Evolutionary conservation across 2,329 filamentous ascomycete species (phyloP).

Genomic region (Simplicillium aogashimaense): DNA sequence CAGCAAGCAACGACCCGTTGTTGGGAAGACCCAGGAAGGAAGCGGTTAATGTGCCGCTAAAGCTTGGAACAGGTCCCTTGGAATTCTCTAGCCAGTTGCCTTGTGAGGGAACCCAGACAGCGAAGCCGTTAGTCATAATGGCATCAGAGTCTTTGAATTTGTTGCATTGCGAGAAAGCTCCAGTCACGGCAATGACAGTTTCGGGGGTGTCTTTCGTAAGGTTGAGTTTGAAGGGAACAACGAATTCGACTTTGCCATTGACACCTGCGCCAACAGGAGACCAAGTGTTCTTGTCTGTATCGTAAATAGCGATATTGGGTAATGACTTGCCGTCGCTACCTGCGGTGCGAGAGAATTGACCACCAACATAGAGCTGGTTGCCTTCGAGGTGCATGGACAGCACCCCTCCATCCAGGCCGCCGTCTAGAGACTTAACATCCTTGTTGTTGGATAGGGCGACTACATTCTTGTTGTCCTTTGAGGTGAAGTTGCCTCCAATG

Average conservation of each 20-base stretch:
- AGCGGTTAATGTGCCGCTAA: slow-evolving; percentile 65
- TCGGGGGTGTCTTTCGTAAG: slow-evolving; percentile 59
- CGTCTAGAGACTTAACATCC: slow-evolving; percentile 50
- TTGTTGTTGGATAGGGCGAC: slow-evolving; percentile 60
- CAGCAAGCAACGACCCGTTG: slow-evolving; percentile 63
- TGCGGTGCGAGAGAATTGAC: slow-evolving; percentile 69
- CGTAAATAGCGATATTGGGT: slow-evolving; percentile 68
- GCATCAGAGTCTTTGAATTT: slow-evolving; percentile 54
- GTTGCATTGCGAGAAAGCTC: slow-evolving; percentile 65
- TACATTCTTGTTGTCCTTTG: slow-evolving; percentile 60
- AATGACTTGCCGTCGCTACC: slow-evolving; percentile 54
- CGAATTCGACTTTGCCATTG: slow-evolving; percentile 63
- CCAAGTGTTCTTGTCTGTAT: slow-evolving; percentile 62
- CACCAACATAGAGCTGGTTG: slow-evolving; percentile 67
- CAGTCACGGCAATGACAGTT: slow-evolving; percentile 68
- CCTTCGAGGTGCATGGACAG: slow-evolving; percentile 57
- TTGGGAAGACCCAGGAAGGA: slow-evolving; percentile 54
- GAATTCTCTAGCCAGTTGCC: slow-evolving; percentile 85
- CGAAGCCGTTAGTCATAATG: slow-evolving; percentile 63
- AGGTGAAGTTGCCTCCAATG: slow-evolving; percentile 77
- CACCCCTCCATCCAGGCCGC: slow-evolving; percentile 76
- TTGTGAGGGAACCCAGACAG: slow-evolving; percentile 81
- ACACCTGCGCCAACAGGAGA: slow-evolving; percentile 74
- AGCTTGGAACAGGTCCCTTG: slow-evolving; percentile 48
- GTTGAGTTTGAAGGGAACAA: slow-evolving; percentile 74